Base-by-base conservation (phyloP, 106 monocot genomes). In the Phalaenopsis aphrodite region DNA sequence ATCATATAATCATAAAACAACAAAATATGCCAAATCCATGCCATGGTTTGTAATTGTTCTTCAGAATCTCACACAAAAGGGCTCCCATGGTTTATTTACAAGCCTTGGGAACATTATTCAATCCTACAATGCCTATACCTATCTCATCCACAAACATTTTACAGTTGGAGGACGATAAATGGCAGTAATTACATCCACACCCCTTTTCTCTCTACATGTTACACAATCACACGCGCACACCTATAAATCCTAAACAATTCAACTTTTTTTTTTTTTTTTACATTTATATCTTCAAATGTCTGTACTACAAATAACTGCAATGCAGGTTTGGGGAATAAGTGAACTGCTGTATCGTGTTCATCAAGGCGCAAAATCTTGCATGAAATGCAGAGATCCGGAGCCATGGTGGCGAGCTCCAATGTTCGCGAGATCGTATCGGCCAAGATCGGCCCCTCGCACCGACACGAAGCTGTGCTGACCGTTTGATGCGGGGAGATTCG, bases 361-460 rank as follows among this genome's bases (percentile, higher is more conserved):
- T 76, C 49, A 76, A 47, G 76, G 49, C 5, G 49, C 49, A 49
- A 76, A 76, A 30, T 30, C 76, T 49, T 76, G 76, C 76, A 49
- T 76, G 76, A 76, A 76, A 76, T 76, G 76, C 24, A 76, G 30
- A 76, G 75, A 30, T 24, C 19, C 52, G 12, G 1, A 47, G 16
- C 48, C 41, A 47, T 49, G 45, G 10, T 24, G 46, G 2, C 76
- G 76, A 49, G 48, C 76, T 76, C 76, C 49, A 8, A 76, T 48
- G 49, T 30, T 76, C 49, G 5, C 23, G 49, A 42, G 30, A 1
- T 49, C 76, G 17, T 76, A 76, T 49, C 49, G 30, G 48, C 48
- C 24, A 52, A 49, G 30, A 76, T 76, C 76, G 11, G 76, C 10
- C 14, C 30, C 49, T 76, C 76, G 41, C 19, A 74, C 74, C 5